Evolutionary conservation across 176 grass and related monocot genomes (phyloP).

Genomic region (Rhynchospora tenuis): DNA sequence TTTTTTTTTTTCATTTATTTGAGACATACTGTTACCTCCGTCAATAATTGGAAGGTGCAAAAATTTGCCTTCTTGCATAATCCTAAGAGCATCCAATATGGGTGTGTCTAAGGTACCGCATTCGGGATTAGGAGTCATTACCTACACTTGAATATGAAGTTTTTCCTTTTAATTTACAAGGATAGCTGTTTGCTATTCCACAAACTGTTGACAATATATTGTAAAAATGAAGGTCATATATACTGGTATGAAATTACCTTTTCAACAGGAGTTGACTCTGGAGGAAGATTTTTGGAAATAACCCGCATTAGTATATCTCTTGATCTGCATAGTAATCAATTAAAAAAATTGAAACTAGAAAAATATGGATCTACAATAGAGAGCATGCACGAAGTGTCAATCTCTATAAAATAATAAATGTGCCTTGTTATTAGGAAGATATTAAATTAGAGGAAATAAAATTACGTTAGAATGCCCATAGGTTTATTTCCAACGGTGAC

Average conservation of each 20-base stretch:
- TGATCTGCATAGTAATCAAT: constrained; percentile 24
- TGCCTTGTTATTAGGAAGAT: background rate
- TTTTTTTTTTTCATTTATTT: background rate
- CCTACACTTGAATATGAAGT: constrained; percentile 25
- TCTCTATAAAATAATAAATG: background rate
- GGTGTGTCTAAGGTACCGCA: constrained; percentile 56
- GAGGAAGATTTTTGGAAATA: constrained; percentile 48
- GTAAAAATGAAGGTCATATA: constrained; percentile 4
- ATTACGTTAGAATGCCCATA: constrained; percentile 75
- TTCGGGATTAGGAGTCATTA: constrained; percentile 75
- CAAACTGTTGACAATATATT: background rate
- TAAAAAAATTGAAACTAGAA: background rate
- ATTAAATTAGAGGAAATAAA: background rate
- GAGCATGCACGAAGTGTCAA: no score
- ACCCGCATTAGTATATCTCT: constrained; percentile 81
- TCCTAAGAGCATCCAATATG: constrained; percentile 67
- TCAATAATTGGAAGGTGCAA: constrained; percentile 51
- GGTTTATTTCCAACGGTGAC: constrained; percentile 46
- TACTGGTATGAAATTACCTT: constrained; percentile 27
- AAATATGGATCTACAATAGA: background rate
- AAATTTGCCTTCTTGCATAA: constrained; percentile 75
- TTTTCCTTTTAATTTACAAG: background rate
- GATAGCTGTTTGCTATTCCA: background rate
- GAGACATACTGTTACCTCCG: constrained; percentile 6
- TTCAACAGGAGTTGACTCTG: constrained; percentile 42